phyloP scores from a whole-genome alignment of 148 eudicot genomes.

The Rhododendron henanense region DNA sequence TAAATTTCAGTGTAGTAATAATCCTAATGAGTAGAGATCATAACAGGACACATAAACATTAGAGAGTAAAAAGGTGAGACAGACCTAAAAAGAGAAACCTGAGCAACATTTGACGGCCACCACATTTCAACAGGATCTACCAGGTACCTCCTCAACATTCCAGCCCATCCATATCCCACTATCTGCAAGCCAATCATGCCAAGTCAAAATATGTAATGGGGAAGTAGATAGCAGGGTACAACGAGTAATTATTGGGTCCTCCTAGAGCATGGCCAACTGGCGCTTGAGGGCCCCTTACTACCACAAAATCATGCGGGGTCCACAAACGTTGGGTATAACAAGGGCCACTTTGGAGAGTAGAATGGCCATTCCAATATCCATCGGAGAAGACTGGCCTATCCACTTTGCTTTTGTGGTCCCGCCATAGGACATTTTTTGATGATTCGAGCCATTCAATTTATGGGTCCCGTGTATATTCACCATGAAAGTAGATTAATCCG shows the following conservation, averaged over 20 bases:
- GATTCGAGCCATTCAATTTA: background rate
- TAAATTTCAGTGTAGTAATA: background rate
- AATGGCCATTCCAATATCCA: background rate
- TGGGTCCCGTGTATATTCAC: background rate
- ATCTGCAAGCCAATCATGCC: conserved; percentile 34
- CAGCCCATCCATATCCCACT: conserved; percentile 98
- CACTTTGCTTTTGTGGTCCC: background rate
- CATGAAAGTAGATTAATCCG: background rate
- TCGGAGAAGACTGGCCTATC: background rate
- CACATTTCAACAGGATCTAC: conserved; percentile 99
- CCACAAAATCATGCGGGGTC: background rate
- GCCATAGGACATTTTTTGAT: background rate
- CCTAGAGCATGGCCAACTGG: background rate
- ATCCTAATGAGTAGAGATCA: background rate
- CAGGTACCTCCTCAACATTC: conserved; percentile 81
- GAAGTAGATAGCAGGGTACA: background rate
- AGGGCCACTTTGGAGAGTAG: background rate
- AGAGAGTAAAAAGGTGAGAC: background rate
- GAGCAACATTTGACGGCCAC: conserved; percentile 99
- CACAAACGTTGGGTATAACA: background rate
- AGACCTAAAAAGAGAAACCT: conserved; percentile 95
- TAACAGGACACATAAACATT: background rate
- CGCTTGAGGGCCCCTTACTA: background rate
- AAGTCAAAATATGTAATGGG: background rate
- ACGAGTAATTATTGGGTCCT: background rate